phyloP scores from a whole-genome alignment of 2,329 filamentous ascomycete species.

The Biscogniauxia mediterranea region DNA sequence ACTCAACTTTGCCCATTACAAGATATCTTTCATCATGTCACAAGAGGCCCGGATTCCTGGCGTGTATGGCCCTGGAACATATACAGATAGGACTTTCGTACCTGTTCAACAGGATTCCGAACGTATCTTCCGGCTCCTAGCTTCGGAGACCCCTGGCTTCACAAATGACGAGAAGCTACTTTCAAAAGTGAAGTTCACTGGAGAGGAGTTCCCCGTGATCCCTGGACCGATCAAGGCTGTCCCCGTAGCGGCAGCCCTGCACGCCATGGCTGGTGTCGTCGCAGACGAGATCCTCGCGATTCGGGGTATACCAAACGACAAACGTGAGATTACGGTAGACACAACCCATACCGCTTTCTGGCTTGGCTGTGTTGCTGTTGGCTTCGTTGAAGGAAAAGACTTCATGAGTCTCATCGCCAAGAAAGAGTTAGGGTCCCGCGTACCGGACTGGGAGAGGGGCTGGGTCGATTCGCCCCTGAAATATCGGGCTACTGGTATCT shows the following conservation, averaged over 20 bases:
- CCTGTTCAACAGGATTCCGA: conserved; percentile 31
- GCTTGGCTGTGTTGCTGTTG: conserved; percentile 40
- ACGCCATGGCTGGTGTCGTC: conserved; percentile 12
- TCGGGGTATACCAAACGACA: conserved; percentile 11
- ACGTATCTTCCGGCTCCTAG: conserved; percentile 33
- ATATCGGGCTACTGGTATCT: conserved; percentile 43
- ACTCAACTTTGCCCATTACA: neutral
- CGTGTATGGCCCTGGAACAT: conserved; percentile 32
- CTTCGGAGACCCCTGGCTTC: conserved; percentile 34
- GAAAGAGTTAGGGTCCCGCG: conserved; percentile 30
- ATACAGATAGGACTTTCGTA: conserved; percentile 18
- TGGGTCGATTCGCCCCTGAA: conserved; percentile 23
- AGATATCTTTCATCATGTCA: conserved; percentile 13
- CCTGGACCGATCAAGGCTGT: conserved; percentile 37
- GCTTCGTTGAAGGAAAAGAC: conserved; percentile 38
- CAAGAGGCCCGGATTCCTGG: conserved; percentile 19
- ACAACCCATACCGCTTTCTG: conserved; percentile 47
- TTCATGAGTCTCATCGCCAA: conserved; percentile 28
- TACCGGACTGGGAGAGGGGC: conserved; percentile 35
- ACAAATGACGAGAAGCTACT: conserved; percentile 29
- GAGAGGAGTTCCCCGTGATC: conserved; percentile 33
- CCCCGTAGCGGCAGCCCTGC: conserved; percentile 21
- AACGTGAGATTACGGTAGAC: conserved; percentile 39
- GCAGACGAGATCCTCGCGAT: conserved; percentile 17
- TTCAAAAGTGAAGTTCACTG: conserved; percentile 30